A percentile compares a stretch with the other conserved stretches of the same genome.
Conservation (phyloP, 768 basidiomycete genomes). For the Termitomyces sp. region DNA sequence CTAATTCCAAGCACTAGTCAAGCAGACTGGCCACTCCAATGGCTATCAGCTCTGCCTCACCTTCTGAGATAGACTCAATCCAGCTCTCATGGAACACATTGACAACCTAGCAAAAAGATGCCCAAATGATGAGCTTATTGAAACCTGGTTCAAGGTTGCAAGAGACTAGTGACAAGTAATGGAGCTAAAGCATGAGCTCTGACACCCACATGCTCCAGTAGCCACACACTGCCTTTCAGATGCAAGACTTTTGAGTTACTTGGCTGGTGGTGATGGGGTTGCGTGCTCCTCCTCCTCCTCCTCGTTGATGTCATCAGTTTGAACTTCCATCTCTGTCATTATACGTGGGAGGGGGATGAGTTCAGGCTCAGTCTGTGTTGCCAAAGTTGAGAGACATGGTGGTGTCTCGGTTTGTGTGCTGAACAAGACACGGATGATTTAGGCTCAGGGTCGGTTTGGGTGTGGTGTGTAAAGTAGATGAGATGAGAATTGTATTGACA, state of each 20-base stretch:
- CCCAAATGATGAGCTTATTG: too few relatives aligned
- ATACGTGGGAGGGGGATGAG: slow-evolving; percentile 32
- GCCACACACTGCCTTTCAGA: too few relatives aligned
- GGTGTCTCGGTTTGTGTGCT: slow-evolving; percentile 35
- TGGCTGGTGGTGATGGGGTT: slow-evolving; percentile 47
- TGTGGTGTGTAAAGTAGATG: slow-evolving; percentile 40
- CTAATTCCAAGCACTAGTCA: too few relatives aligned
- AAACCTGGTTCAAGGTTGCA: too few relatives aligned
- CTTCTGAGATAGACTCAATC: too few relatives aligned
- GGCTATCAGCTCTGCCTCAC: too few relatives aligned
- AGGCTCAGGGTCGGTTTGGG: slow-evolving; percentile 63
- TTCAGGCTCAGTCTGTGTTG: slow-evolving; percentile 30
- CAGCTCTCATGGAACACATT: too few relatives aligned
- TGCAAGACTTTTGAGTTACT: slow-evolving; percentile 48
- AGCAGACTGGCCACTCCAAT: too few relatives aligned
- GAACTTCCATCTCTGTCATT: slow-evolving; percentile 56
- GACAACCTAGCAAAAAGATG: too few relatives aligned
- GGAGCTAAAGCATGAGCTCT: too few relatives aligned
- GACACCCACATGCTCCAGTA: too few relatives aligned
- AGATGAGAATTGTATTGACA: slow-evolving; percentile 65
- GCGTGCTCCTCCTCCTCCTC: slow-evolving; percentile 32
- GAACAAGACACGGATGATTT: slow-evolving; percentile 40
- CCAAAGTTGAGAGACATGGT: slow-evolving; percentile 18
- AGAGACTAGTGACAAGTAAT: too few relatives aligned
- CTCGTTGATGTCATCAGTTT: slow-evolving; percentile 55